Base-by-base conservation (phyloP, 306 rosid genomes). In the Vachellia pachyceras region DNA sequence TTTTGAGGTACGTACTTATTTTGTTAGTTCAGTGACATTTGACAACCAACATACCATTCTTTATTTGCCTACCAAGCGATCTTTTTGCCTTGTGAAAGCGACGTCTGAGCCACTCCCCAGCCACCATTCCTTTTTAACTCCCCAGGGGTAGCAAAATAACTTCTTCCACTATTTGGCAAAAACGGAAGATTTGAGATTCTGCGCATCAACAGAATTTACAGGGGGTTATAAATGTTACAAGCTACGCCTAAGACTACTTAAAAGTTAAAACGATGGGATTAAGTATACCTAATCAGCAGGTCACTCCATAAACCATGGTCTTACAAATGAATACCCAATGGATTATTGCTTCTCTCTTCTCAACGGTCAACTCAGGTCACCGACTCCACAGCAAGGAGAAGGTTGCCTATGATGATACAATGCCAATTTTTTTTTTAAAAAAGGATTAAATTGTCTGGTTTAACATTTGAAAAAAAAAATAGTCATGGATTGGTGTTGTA, bases 21-120 rank as follows among this genome's bases (percentile, higher is more conserved):
- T 85, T 81, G 73, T 81, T 77, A 77, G 80, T 77, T 69, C 65
- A 42, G 81, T 70, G 72, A 69, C 73, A 85, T 82, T 75, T 75
- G 82, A 79, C 79, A 82, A 69, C 79, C 73, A 68, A 79, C 65
- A 83, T 74, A 74, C 70, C n/a, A 44, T 60, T 41, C 79, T 23
- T 17, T n/a, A 33, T 55, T 54, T 20, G 68, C 78, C 29, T 39
- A 20, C 65, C 7, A 33, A 74, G 66, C 35, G 49, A 35, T 52
- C 47, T 33, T 35, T 9, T 14, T 50, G 63, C 22, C 76, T 4
- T 12, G 40, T 33, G 85, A 85, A 79, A 61, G 80, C 69, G 84
- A 85, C 79, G 79, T 54, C 54, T 68, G 75, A 81, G 57, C 88
- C 47, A 57, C 87, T 69, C 42, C 46, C 63, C 45, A 10, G 25